phyloP scores from a whole-genome alignment of 1,284 basidiomycete species.

The Puccinia novopanici region DNA sequence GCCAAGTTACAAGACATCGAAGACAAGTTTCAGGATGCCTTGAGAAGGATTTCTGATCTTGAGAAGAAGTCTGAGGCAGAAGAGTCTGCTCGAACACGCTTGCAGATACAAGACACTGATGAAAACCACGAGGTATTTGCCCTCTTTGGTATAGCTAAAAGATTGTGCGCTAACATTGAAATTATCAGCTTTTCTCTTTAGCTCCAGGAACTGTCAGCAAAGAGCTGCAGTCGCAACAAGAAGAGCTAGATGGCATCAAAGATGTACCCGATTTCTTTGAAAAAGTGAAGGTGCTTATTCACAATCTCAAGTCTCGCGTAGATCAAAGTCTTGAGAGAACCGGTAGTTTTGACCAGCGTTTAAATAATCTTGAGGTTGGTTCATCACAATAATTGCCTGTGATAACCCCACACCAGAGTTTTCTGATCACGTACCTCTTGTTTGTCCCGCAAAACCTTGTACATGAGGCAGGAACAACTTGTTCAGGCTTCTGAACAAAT shows the following conservation, averaged over 20 bases:
- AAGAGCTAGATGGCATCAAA: conserved; percentile 1
- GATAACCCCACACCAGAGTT: too few relatives aligned
- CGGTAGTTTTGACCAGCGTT: background rate
- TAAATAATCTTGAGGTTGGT: background rate
- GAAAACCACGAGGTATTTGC: background rate
- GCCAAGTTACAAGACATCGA: background rate
- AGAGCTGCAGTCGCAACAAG: background rate
- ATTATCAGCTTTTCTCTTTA: too few relatives aligned
- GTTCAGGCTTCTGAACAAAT: background rate
- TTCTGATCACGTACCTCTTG: background rate
- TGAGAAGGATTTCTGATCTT: conserved; percentile 1
- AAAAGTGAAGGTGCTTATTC: background rate
- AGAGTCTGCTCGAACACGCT: background rate
- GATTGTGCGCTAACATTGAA: too few relatives aligned
- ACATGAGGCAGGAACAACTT: background rate
- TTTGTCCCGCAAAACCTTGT: background rate
- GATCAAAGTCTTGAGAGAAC: background rate
- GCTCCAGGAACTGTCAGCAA: background rate
- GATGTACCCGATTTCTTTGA: background rate
- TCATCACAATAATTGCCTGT: background rate
- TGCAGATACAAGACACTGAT: background rate
- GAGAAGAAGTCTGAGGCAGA: background rate
- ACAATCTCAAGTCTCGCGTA: background rate
- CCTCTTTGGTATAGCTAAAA: background rate
- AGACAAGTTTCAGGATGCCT: background rate